Percentiles rank a stretch among this genome's conserved stretches.
Evolutionary conservation across 140 eudicot species (phyloP).

Genomic region (Flaveria floridana): DNA sequence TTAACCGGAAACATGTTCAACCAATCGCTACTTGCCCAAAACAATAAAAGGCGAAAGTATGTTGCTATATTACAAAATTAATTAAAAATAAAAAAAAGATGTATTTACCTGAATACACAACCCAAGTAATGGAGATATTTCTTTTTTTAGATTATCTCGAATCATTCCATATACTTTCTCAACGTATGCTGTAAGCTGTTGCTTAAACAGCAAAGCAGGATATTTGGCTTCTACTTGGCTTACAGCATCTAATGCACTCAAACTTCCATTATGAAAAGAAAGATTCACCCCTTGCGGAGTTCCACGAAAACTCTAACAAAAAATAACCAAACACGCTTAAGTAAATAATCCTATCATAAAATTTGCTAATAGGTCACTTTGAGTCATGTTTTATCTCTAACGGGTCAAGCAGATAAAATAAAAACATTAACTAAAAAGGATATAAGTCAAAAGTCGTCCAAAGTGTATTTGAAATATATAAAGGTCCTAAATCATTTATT

Average conservation of each 20-base stretch:
- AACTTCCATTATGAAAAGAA: constrained; percentile 50
- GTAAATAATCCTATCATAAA: background rate
- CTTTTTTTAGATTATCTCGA: constrained; percentile 87
- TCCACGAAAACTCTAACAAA: constrained; percentile 83
- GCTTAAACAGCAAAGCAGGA: constrained; percentile 95
- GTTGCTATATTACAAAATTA: background rate
- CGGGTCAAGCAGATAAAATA: background rate
- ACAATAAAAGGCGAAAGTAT: background rate
- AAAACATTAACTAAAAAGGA: background rate
- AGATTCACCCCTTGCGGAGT: constrained; percentile 76
- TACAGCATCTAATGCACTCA: constrained; percentile 67
- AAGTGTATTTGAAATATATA: background rate
- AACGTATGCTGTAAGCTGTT: constrained; percentile 95
- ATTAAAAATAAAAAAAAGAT: background rate
- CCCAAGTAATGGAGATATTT: constrained; percentile 93
- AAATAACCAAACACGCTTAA: constrained; percentile 15
- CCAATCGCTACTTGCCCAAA: background rate
- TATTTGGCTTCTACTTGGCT: constrained; percentile 98
- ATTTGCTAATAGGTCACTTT: background rate
- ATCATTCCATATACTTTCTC: constrained; percentile 96
- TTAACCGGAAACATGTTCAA: background rate
- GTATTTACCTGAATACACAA: constrained; percentile 80
- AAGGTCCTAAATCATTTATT: constrained; percentile 10
- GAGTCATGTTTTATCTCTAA: background rate
- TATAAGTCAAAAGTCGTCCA: background rate